Evolutionary conservation across 805 yeast genomes (phyloP).

Genomic region (Starmerella davenportii): DNA sequence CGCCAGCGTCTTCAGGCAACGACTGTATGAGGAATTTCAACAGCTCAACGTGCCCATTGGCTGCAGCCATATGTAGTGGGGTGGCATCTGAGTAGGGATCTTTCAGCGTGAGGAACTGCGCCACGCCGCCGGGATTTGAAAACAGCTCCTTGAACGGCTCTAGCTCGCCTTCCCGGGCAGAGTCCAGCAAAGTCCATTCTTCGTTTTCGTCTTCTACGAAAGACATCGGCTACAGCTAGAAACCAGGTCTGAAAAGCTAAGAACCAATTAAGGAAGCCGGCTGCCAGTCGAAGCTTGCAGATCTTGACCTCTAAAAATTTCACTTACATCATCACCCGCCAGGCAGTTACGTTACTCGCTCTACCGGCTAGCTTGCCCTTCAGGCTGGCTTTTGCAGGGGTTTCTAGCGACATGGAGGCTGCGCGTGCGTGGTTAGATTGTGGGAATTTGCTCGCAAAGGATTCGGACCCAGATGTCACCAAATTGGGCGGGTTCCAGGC

Average conservation of each 20-base stretch:
- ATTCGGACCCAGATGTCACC: neutral
- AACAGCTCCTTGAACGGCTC: conserved; percentile 57
- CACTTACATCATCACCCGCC: too few species aligned
- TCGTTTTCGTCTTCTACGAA: neutral
- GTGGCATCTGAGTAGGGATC: conserved; percentile 55
- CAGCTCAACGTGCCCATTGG: conserved; percentile 70
- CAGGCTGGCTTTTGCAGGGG: too few species aligned
- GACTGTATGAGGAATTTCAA: conserved; percentile 41
- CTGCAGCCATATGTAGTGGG: conserved; percentile 87
- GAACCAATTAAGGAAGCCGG: too few species aligned
- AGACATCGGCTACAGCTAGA: neutral
- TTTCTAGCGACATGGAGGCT: conserved; percentile 4
- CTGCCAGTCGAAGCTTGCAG: too few species aligned
- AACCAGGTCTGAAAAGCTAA: too few species aligned
- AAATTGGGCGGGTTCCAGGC: neutral
- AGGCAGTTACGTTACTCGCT: too few species aligned
- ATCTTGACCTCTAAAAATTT: too few species aligned
- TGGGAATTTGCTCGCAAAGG: neutral
- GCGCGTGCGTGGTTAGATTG: conserved; percentile 9
- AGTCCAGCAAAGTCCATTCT: conserved; percentile 37
- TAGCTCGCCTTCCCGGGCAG: conserved; percentile 70
- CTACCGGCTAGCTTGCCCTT: too few species aligned
- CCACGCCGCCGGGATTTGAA: conserved; percentile 24
- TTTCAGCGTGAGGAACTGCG: conserved; percentile 32
- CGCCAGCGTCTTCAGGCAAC: conserved; percentile 21